Percentiles rank a stretch among this genome's conserved stretches.
Conservation (phyloP, 352 stramenopile species). For the Globisporangium nodosum region DNA sequence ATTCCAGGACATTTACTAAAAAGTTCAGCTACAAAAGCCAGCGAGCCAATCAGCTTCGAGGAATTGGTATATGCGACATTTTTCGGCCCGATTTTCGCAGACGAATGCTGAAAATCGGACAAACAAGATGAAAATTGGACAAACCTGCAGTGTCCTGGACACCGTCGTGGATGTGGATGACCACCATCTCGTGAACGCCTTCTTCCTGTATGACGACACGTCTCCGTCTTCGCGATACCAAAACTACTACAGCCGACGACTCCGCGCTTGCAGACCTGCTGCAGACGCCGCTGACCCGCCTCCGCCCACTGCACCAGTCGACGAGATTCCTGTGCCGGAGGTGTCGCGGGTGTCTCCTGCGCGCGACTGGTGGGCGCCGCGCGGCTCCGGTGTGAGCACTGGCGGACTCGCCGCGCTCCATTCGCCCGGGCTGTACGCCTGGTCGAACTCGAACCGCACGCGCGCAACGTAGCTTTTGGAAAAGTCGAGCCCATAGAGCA, state of each 20-base stretch:
- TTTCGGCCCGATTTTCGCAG: too few species aligned
- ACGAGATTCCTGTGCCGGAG: not conserved
- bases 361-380: conserved; percentile 13
- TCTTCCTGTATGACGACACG: too few species aligned
- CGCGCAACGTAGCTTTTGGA: conserved; percentile 73
- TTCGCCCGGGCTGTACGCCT: conserved; percentile 34
- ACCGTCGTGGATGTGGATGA: too few species aligned
- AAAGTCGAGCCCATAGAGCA: conserved; percentile 64
- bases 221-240: too few species aligned
- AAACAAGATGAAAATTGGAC: too few species aligned
- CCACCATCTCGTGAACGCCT: too few species aligned
- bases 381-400: conserved; percentile 33
- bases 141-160: too few species aligned
- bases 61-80: too few species aligned
- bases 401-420: conserved; percentile 54
- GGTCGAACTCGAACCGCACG: conserved; percentile 60
- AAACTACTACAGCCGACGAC: not conserved
- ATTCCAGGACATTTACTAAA: not conserved
- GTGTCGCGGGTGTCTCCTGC: conserved; percentile 8
- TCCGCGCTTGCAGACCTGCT: not conserved
- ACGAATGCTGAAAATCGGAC: too few species aligned
- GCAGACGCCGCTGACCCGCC: not conserved
- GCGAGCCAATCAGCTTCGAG: not conserved
- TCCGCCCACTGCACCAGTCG: not conserved
- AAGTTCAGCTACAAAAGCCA: too few species aligned